Base-by-base conservation (phyloP, 352 stramenopile genomes). In the Phytopythium oedochilum region DNA sequence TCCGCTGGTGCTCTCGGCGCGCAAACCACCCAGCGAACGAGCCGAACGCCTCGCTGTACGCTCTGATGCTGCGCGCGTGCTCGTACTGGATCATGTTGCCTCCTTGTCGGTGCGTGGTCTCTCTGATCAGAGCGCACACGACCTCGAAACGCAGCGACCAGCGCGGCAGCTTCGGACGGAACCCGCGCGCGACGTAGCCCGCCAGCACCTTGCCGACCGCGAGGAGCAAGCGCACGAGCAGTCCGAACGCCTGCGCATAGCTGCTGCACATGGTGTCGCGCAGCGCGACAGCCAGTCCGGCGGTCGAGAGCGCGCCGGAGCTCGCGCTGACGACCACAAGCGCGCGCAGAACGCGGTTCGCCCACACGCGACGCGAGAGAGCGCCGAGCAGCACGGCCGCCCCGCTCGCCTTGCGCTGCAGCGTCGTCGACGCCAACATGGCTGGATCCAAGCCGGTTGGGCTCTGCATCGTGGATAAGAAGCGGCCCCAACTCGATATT, bases 141-240 rank as follows among this genome's bases (percentile, higher is more conserved):
- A 77, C 29, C 44, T 80, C 71, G 39, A 77, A 69, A n/a, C 35
- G 46, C 39, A 80, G 43, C 22, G 71, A 67, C 71, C 71, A 80
- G 35, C 58, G 59, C 17, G 64, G 68, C 32, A 70, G 71, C 10
- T 64, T 51, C 4, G 69, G 53, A 0, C 20, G 57, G 42, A 61
- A 70, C 12, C 63, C 63, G 22, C 65, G 45, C 15, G 28, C 35
- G 12, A 56, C 29, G 35, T 64, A 68, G n/a, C 6, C n/a, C 36
- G 63, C 15, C 29, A 66, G 35, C 10, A 60, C 71, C 26, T 56
- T 61, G 20, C 3, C 47, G 3, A 42, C 5, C 0, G 40, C 34
- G 29, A 45, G 3, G 17, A 29, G 14, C 15, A 67, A 20, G 22
- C 46, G 59, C 1, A 48, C 12, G 12, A 64, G 31, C 22, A 71